These are phyloP conservation scores for Apiotrichum brassicae DNA, from an alignment of 1,284 basidiomycete species.

Conservation along the genomic window DNA sequence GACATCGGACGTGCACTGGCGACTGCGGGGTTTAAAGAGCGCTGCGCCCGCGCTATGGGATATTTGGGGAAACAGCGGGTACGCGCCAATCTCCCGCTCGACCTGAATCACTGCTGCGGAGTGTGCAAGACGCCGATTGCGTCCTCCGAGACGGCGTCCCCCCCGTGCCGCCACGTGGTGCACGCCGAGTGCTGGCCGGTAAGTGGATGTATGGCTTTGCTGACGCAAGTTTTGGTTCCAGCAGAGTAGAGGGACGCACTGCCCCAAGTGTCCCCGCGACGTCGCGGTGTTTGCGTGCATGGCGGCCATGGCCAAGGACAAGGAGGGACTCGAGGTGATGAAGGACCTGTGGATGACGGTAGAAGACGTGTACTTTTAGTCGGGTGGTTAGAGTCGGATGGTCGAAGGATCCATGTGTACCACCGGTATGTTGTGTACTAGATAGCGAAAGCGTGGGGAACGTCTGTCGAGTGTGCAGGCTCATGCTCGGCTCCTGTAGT, in stretches of 20 bases:
- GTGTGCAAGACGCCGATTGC: background rate
- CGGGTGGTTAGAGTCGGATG: no score
- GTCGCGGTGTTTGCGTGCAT: background rate
- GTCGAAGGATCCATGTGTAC: no score
- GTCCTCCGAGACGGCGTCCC: background rate
- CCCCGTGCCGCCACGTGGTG: background rate
- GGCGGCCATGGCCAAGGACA: background rate
- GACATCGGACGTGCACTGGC: background rate
- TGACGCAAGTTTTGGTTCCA: background rate
- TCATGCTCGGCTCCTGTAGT: no score
- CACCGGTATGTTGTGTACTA: no score
- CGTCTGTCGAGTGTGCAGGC: no score
- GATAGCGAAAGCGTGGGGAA: no score
- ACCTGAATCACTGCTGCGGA: background rate
- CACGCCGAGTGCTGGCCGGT: background rate
- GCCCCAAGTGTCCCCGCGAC: background rate
- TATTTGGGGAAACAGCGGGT: background rate
- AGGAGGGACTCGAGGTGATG: background rate
- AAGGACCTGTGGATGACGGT: constrained; percentile 2
- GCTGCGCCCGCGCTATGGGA: background rate
- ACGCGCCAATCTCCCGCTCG: background rate
- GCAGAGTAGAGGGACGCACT: background rate
- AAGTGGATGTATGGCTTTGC: background rate
- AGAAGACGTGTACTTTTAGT: background rate
- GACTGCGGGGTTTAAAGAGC: background rate